Evolutionary conservation across 2,329 filamentous ascomycete species (phyloP).

Genomic region (Dactylellina parvicollis): DNA sequence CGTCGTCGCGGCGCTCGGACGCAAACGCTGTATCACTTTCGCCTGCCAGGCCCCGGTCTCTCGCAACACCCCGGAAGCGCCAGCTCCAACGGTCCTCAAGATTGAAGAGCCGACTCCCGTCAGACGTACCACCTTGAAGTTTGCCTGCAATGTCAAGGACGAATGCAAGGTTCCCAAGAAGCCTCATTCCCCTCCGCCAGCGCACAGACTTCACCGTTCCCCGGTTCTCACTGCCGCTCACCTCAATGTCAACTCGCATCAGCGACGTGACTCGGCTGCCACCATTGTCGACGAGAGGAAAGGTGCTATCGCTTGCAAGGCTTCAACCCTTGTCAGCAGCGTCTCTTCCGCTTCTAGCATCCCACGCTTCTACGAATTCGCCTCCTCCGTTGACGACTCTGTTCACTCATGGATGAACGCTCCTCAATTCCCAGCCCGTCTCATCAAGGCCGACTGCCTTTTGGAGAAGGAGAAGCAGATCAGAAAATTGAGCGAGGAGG

Average conservation of each 20-base stretch:
- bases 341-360: conserved; percentile 60
- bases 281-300: conserved; percentile 64
- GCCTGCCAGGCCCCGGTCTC: conserved; percentile 75
- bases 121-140: conserved; percentile 75
- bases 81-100: conserved; percentile 60
- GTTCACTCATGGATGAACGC: conserved; percentile 93
- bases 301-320: conserved; percentile 61
- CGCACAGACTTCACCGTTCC: conserved; percentile 30
- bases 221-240: conserved; percentile 11
- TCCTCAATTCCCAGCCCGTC: conserved; percentile 70
- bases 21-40: conserved; percentile 92
- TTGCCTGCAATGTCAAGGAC: conserved; percentile 68
- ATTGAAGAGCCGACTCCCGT: conserved; percentile 55
- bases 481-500: conserved; percentile 84
- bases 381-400: conserved; percentile 75
- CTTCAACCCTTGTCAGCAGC: conserved; percentile 57
- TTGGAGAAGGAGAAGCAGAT: conserved; percentile 89
- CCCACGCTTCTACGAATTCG: conserved; percentile 88
- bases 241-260: conserved; percentile 20
- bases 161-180: conserved; percentile 55
- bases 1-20: conserved; percentile 72
- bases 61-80: conserved; percentile 60
- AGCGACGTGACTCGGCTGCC: conserved; percentile 65
- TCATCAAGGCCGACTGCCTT: conserved; percentile 88
- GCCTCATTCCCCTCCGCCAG: conserved; percentile 51